Conservation (phyloP, 768 basidiomycete genomes). For the Lactarius evosmus region DNA sequence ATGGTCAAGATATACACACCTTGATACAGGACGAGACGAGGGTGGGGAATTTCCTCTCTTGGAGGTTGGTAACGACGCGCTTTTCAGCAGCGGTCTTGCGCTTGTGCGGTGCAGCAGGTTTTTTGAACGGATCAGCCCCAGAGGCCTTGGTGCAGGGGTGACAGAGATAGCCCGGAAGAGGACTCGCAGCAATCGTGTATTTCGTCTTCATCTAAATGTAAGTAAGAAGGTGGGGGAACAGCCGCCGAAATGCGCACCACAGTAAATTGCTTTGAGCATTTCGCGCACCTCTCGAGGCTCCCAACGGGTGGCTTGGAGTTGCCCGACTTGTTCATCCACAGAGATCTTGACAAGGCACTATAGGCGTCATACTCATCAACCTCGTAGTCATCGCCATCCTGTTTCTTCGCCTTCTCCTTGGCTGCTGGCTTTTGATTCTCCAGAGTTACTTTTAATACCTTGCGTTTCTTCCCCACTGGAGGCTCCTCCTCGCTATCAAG, state of each 20-base stretch:
- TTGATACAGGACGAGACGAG: constrained; percentile 80
- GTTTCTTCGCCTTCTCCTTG: constrained; percentile 34
- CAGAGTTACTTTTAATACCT: constrained; percentile 28
- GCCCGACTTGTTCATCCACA: constrained; percentile 39
- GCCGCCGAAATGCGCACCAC: constrained; percentile 54
- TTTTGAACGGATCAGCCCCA: constrained; percentile 85
- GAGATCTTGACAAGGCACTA: constrained; percentile 54
- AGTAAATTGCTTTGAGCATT: constrained; percentile 81
- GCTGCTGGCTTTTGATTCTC: constrained; percentile 35
- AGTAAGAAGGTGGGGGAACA: not conserved
- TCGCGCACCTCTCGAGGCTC: constrained; percentile 74
- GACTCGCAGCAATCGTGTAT: constrained; percentile 75
- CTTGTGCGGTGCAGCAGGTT: constrained; percentile 57
- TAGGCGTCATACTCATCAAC: constrained; percentile 67
- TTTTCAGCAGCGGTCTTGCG: constrained; percentile 63
- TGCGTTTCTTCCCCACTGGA: constrained; percentile 26
- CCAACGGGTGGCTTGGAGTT: constrained; percentile 64
- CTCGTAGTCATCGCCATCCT: constrained; percentile 43
- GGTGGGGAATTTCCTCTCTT: constrained; percentile 64
- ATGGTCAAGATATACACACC: constrained; percentile 40
- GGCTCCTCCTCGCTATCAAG: constrained; percentile 18
- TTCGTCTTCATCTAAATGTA: constrained; percentile 53
- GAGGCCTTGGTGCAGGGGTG: constrained; percentile 76
- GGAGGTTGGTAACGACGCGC: constrained; percentile 63
- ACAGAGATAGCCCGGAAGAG: constrained; percentile 78